A percentile compares a stretch with the other conserved stretches of the same genome.
Evolutionary conservation across 345 rosid genomes (phyloP).

Genomic region (Syzygium aqueum): DNA sequence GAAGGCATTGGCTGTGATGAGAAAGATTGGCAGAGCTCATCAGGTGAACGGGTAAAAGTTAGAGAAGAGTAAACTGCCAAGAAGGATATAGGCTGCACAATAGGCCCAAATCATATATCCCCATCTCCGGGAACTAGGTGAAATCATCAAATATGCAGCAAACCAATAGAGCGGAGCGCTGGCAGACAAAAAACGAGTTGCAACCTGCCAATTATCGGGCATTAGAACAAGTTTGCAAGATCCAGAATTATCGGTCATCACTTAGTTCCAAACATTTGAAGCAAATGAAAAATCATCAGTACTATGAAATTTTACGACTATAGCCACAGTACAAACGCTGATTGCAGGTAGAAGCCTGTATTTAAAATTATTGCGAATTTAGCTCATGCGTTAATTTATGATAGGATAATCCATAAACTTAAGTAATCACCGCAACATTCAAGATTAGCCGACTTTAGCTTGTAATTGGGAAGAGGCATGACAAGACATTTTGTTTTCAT

Average conservation of each 20-base stretch:
- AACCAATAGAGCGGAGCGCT: slow-evolving; percentile 88
- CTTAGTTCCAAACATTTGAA: background rate
- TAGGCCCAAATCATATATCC: slow-evolving; percentile 64
- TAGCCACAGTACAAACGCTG: background rate
- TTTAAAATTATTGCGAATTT: background rate
- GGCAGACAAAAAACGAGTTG: slow-evolving; percentile 86
- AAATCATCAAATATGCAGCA: slow-evolving; percentile 41
- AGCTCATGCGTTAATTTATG: background rate
- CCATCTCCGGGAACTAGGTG: slow-evolving; percentile 33
- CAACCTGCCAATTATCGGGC: slow-evolving; percentile 41
- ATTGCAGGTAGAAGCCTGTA: background rate
- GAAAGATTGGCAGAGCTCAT: background rate
- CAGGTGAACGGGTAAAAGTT: slow-evolving; percentile 92
- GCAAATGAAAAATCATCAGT: background rate
- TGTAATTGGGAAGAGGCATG: background rate
- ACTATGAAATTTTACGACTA: background rate
- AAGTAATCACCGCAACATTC: background rate
- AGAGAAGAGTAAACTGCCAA: slow-evolving; percentile 74
- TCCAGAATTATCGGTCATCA: background rate
- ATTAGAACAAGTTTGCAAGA: background rate
- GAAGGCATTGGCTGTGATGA: background rate
- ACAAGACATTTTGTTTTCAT: background rate
- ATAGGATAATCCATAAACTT: background rate
- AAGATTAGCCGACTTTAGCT: background rate
- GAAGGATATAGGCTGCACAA: slow-evolving; percentile 64